A percentile compares a stretch with the other conserved stretches of the same genome.
phyloP scores from a whole-genome alignment of 2,329 filamentous ascomycete genomes.

The Trichoderma endophyticum region DNA sequence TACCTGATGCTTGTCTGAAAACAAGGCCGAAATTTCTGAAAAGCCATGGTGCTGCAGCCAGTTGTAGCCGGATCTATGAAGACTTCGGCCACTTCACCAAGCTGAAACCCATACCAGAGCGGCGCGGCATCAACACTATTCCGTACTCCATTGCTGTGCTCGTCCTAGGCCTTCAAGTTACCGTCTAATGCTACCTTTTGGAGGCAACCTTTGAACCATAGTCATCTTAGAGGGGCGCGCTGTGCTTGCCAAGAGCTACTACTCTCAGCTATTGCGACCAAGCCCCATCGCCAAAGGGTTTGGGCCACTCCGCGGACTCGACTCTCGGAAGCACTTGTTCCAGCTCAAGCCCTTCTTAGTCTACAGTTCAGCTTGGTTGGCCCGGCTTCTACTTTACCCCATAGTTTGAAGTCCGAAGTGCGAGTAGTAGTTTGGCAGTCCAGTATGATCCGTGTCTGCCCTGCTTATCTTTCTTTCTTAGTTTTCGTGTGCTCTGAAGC shows the following conservation, averaged over 20 bases:
- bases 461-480: neutral
- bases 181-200: neutral
- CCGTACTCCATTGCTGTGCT: neutral
- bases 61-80: neutral
- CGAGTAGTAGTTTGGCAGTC: neutral
- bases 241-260: slow-evolving; percentile 12
- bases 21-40: neutral
- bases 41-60: neutral
- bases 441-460: neutral
- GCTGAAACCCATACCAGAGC: neutral
- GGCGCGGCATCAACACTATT: neutral
- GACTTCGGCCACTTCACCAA: neutral
- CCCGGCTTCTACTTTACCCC: neutral
- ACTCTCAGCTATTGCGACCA: neutral
- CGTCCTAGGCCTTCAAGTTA: neutral
- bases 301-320: neutral
- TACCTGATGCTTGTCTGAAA: neutral
- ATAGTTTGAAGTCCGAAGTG: neutral
- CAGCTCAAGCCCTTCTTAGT: neutral
- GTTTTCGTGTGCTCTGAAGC: neutral
- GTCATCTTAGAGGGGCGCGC: neutral
- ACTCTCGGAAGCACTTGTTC: neutral
- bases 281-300: neutral
- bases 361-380: neutral
- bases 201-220: neutral